A percentile compares a stretch with the other conserved stretches of the same genome.
Conservation (phyloP, 2,329 filamentous ascomycete species). For the Trichoderma citrinoviride region DNA sequence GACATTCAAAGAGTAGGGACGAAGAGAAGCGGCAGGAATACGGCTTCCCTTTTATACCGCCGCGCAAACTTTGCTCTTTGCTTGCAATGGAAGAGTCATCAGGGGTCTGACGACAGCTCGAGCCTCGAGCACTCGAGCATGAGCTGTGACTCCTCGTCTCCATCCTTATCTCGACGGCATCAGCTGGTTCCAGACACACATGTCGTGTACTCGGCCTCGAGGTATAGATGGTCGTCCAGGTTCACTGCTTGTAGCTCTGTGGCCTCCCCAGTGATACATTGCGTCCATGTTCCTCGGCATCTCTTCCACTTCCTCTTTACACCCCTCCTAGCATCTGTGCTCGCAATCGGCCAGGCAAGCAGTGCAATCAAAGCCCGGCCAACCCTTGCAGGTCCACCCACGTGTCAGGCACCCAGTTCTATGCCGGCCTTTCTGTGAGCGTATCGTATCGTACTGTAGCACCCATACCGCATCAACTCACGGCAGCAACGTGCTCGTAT, state of each 20-base stretch:
- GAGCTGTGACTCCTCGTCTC: constrained; percentile 17
- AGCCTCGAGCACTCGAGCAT: constrained; percentile 20
- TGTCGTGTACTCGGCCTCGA: background rate
- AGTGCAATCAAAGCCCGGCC: constrained; percentile 1
- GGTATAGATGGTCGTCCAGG: background rate
- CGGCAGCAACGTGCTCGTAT: background rate
- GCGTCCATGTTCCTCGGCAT: background rate
- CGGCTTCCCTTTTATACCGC: constrained; percentile 22
- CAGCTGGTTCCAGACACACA: background rate
- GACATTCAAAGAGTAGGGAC: constrained; percentile 4
- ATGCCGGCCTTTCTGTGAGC: constrained; percentile 1
- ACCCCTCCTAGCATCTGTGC: constrained; percentile 2
- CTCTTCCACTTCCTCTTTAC: background rate
- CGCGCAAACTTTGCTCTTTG: constrained; percentile 12
- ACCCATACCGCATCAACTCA: background rate
- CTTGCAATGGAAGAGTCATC: constrained; percentile 20
- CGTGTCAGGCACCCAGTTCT: constrained; percentile 24
- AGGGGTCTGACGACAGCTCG: constrained; percentile 22
- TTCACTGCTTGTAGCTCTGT: background rate
- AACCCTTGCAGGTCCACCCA: constrained; percentile 26
- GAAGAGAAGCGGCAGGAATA: constrained; percentile 7
- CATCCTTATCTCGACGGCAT: constrained; percentile 19
- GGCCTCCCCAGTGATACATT: background rate
- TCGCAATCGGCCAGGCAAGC: background rate
- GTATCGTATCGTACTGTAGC: too few relatives aligned